Conservation (phyloP, 192 early-diverging fungal genomes). For the Backusella parvicylindrica region DNA sequence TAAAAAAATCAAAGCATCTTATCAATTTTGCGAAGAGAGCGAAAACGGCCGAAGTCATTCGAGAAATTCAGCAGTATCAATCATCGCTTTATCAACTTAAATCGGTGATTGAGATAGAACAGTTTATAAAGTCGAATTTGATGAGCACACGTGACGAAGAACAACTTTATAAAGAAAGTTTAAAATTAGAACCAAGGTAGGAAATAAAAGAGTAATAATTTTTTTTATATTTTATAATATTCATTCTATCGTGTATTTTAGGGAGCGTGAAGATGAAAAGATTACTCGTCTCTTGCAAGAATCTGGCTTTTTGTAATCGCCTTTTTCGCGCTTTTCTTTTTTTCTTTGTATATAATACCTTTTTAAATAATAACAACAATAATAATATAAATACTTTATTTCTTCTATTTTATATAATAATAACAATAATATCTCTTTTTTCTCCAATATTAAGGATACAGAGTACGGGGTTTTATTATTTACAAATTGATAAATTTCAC, state of each 20-base stretch:
- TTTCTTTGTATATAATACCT: neutral
- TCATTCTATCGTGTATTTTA: conserved; percentile 9
- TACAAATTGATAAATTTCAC: neutral
- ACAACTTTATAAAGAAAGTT: conserved; percentile 76
- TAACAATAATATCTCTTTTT: neutral
- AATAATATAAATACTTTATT: neutral
- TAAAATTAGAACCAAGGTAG: conserved; percentile 75
- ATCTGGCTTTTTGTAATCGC: conserved; percentile 67
- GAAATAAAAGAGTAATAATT: neutral
- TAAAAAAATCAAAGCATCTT: conserved; percentile 59
- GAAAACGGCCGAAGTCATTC: conserved; percentile 84
- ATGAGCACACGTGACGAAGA: conserved; percentile 64
- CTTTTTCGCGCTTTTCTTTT: neutral
- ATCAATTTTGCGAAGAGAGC: conserved; percentile 92
- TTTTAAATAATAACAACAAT: neutral
- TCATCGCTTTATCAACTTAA: conserved; percentile 75
- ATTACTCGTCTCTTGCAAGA: conserved; percentile 70
- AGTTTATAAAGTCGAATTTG: conserved; percentile 67
- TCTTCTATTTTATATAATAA: neutral
- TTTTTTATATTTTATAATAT: neutral
- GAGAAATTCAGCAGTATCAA: conserved; percentile 90
- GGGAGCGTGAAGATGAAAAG: conserved; percentile 80
- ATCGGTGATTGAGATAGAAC: conserved; percentile 76
- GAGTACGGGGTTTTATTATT: neutral
- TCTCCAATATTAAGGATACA: neutral